phyloP scores from a whole-genome alignment of 73 alveolate genomes.

The Blepharisma japonicum region DNA sequence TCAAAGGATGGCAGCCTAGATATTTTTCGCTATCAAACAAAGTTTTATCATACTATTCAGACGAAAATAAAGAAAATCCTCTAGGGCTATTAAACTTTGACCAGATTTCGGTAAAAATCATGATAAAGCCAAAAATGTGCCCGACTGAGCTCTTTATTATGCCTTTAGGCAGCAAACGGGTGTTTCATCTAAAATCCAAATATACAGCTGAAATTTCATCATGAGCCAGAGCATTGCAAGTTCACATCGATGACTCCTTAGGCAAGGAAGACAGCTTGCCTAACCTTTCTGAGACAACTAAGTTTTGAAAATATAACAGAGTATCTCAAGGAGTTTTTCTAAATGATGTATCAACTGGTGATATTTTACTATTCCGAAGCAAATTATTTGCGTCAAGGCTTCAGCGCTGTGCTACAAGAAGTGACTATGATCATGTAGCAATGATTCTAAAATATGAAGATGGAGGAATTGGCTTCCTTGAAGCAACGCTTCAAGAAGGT shows the following conservation, averaged over 20 bases:
- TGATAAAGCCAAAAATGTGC: neutral
- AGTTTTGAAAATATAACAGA: constrained; percentile 49
- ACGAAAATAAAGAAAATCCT: constrained; percentile 35
- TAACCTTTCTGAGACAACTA: constrained; percentile 12
- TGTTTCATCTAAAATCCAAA: constrained; percentile 43
- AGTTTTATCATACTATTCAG: constrained; percentile 35
- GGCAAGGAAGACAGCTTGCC: neutral
- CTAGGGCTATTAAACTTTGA: constrained; percentile 54
- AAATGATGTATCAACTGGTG: constrained; percentile 82
- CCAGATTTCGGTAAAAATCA: constrained; percentile 31
- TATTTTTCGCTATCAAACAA: constrained; percentile 37
- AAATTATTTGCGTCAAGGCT: constrained; percentile 49
- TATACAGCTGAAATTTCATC: constrained; percentile 32
- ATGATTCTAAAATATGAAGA: constrained; percentile 61
- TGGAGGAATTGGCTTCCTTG: constrained; percentile 47
- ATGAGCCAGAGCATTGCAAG: constrained; percentile 47
- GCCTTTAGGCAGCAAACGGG: constrained; percentile 39
- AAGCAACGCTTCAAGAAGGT: constrained; percentile 33
- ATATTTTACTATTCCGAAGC: constrained; percentile 77
- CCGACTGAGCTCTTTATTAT: neutral
- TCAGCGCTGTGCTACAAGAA: constrained; percentile 67
- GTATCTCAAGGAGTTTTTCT: constrained; percentile 57
- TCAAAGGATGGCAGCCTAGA: constrained; percentile 24
- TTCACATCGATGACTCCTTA: constrained; percentile 30
- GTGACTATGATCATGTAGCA: constrained; percentile 89